Evolutionary conservation across 179 eudicot genomes (phyloP).

Genomic region (Corrigiola litoralis): DNA sequence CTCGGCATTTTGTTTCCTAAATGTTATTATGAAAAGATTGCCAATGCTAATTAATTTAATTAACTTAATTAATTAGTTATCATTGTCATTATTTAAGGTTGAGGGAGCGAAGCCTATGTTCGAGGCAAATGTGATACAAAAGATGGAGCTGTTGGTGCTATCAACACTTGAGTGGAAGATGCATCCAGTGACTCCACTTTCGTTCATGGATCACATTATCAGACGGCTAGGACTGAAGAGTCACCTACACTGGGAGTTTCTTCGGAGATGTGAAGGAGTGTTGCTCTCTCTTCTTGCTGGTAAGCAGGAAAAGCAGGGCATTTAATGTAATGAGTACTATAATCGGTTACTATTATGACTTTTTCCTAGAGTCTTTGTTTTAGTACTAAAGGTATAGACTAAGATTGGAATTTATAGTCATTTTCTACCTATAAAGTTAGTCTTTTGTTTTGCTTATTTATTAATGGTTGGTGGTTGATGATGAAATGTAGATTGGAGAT

Average conservation of each 20-base stretch:
- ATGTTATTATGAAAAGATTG: too few species aligned
- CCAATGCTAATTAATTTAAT: too few species aligned
- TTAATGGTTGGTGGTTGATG: slow-evolving; percentile 3
- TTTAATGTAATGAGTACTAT: slow-evolving; percentile 4
- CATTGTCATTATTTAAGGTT: slow-evolving; percentile 21
- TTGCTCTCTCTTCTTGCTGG: slow-evolving; percentile 40
- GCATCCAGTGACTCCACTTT: slow-evolving; percentile 39
- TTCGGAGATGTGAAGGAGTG: slow-evolving; percentile 31
- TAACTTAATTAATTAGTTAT: too few species aligned
- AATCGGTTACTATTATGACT: not conserved
- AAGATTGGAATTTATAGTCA: too few species aligned
- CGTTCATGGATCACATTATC: slow-evolving; percentile 38
- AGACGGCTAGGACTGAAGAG: slow-evolving; percentile 38
- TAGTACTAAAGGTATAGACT: too few species aligned
- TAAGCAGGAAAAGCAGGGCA: slow-evolving; percentile 12
- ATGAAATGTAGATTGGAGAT: slow-evolving; percentile 58
- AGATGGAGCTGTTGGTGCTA: slow-evolving; percentile 37
- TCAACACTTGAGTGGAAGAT: slow-evolving; percentile 41
- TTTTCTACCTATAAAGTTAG: too few species aligned
- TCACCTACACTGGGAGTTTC: slow-evolving; percentile 43
- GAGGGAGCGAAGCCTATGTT: slow-evolving; percentile 50
- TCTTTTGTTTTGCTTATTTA: too few species aligned
- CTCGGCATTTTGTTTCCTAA: too few species aligned
- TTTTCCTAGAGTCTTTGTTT: not conserved
- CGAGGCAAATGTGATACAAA: slow-evolving; percentile 54